A percentile compares a stretch with the other conserved stretches of the same genome.
phyloP scores from a whole-genome alignment of 2,329 filamentous ascomycete genomes.

The Calonectria honghensis region DNA sequence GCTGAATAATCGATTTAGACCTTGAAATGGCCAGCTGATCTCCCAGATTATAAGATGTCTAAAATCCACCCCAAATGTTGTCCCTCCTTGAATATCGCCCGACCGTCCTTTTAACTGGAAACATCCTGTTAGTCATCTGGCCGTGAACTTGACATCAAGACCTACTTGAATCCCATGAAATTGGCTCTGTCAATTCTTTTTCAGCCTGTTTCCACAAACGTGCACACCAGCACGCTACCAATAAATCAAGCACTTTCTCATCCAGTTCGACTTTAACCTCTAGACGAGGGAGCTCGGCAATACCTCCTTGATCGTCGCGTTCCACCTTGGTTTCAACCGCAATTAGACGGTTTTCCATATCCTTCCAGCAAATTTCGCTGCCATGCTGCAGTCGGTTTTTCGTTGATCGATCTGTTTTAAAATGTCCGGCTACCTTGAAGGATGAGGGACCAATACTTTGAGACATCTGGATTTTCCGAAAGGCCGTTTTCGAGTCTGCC shows the following conservation, averaged over 20 bases:
- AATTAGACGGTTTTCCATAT: constrained; percentile 44
- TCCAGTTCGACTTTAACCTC: constrained; percentile 46
- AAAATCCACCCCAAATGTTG: constrained; percentile 1
- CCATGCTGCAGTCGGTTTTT: constrained; percentile 49
- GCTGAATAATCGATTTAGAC: too few species aligned
- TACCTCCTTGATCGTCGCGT: constrained; percentile 44
- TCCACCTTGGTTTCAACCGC: constrained; percentile 53
- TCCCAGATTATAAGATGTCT: too few species aligned
- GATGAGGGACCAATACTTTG: constrained; percentile 44
- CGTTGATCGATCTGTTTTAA: constrained; percentile 48
- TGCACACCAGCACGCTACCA: constrained; percentile 57
- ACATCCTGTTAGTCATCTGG: not conserved
- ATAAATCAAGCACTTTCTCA: constrained; percentile 54
- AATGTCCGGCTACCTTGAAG: constrained; percentile 49
- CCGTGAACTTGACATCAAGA: not conserved
- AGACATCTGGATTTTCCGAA: constrained; percentile 45
- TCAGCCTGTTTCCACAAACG: constrained; percentile 55
- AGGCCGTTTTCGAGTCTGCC: constrained; percentile 48
- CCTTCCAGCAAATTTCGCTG: constrained; percentile 53
- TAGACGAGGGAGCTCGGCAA: constrained; percentile 49
- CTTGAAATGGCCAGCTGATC: too few species aligned
- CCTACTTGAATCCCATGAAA: constrained; percentile 12
- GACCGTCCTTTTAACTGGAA: not conserved
- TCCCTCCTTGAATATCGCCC: constrained; percentile 6
- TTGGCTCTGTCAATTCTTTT: constrained; percentile 47